phyloP scores from a whole-genome alignment of 2,329 filamentous ascomycete species.

The Calonectria multiphialidica region DNA sequence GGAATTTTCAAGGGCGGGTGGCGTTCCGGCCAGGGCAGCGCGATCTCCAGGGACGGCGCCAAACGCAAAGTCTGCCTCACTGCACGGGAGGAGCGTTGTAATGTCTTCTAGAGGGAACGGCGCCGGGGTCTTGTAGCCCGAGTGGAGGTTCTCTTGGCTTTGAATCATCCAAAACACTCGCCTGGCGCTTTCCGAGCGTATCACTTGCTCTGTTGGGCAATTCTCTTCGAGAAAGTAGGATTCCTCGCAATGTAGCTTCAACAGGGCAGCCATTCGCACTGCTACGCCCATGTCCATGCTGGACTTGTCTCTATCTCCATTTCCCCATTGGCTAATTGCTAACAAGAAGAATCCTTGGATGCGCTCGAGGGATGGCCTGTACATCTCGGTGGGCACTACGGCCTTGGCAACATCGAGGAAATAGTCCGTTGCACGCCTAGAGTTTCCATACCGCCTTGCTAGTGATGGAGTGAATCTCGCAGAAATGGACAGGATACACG shows the following conservation, averaged over 20 bases:
- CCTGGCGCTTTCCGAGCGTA: slow-evolving; percentile 48
- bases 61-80: slow-evolving; percentile 53
- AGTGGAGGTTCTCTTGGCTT: slow-evolving; percentile 52
- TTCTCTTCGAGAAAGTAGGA: slow-evolving; percentile 44
- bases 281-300: slow-evolving; percentile 54
- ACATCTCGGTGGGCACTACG: slow-evolving; percentile 46
- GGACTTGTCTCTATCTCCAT: slow-evolving; percentile 47
- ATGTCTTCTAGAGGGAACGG: slow-evolving; percentile 51
- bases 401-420: slow-evolving; percentile 42
- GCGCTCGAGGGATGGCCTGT: slow-evolving; percentile 41
- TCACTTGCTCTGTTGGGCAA: slow-evolving; percentile 44
- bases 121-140: slow-evolving; percentile 47
- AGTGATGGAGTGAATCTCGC: slow-evolving; percentile 47
- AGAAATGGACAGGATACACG: slow-evolving; percentile 46
- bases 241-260: slow-evolving; percentile 52
- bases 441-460: slow-evolving; percentile 38
- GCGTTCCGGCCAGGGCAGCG: slow-evolving; percentile 48
- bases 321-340: slow-evolving; percentile 49
- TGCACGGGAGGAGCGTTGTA: slow-evolving; percentile 50
- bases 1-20: slow-evolving; percentile 42
- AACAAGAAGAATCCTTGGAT: slow-evolving; percentile 49
- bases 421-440: slow-evolving; percentile 40
- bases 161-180: slow-evolving; percentile 54
- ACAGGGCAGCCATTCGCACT: slow-evolving; percentile 49
- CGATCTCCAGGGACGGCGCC: slow-evolving; percentile 44